These are phyloP conservation scores for Nicotiana benthamiana DNA, from an alignment of 257 asterid species.

Conservation along the genomic window DNA sequence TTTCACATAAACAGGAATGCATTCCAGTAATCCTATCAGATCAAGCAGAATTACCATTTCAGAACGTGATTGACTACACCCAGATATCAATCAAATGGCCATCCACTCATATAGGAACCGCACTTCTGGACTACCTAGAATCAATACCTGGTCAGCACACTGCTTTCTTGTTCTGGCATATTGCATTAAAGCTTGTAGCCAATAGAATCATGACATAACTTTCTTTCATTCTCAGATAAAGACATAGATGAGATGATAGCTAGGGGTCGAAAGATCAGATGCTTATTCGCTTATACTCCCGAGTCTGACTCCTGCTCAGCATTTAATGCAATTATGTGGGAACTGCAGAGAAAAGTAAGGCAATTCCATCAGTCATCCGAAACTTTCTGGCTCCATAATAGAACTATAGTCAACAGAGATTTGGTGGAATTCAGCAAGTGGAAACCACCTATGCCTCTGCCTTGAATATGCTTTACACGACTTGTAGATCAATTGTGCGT, in stretches of 20 bases:
- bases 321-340: constrained; percentile 69
- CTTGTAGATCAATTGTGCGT: constrained; percentile 1
- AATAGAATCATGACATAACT: neutral
- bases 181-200: neutral
- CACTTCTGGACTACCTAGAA: constrained; percentile 72
- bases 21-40: constrained; percentile 93
- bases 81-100: constrained; percentile 94
- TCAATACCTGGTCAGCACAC: constrained; percentile 65
- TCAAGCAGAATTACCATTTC: constrained; percentile 82
- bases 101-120: constrained; percentile 55
- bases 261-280: constrained; percentile 64
- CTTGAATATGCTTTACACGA: constrained; percentile 23
- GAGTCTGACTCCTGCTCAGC: constrained; percentile 84
- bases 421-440: constrained; percentile 69
- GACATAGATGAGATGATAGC: constrained; percentile 68
- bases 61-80: constrained; percentile 62
- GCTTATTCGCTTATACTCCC: constrained; percentile 69
- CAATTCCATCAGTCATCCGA: constrained; percentile 80
- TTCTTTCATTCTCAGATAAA: constrained; percentile 39
- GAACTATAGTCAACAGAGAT: constrained; percentile 62
- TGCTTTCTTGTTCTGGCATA: neutral
- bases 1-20: constrained; percentile 62
- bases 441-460: constrained; percentile 74
- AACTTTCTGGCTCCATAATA: constrained; percentile 92
- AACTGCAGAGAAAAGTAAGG: constrained; percentile 87